Base-by-base conservation (phyloP, 192 early-diverging fungal genomes). In the Gigaspora rosea region DNA sequence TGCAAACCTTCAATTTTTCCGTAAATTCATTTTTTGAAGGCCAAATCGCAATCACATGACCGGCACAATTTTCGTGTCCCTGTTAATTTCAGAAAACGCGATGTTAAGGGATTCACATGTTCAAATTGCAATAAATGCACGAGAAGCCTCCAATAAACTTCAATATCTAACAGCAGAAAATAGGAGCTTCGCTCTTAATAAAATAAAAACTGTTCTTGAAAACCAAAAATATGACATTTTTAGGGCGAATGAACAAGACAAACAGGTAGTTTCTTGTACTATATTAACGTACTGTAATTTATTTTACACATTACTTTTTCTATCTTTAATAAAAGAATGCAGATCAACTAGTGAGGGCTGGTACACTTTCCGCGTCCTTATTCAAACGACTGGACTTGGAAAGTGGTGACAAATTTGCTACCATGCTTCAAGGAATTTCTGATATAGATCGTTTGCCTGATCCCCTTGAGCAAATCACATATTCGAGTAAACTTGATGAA, bases 361-460 rank as follows among this genome's bases (percentile, higher is more conserved):
- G 95, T 9, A 88, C 86, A 13, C 86, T 97, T 5, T 93, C 93
- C 1, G 50, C 78, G 0, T 90, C 95, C 4, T 86, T 97, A 32
- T 94, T 91, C 84, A 95, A 94, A 78, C 91, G 97, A 7, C 87
- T 98, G 8, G 97, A 97, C 81, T 87, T 99, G 32, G 86, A 87
- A 57, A 90, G 89, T 9, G 91, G 88, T 22, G 92, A 94, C 79
- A 99, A 99, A 83, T 97, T 88, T 71, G 83, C 91, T 35, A 87
- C 93, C 12, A 89, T 99, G 80, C 81, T 97, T 57, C 88, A 95
- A 69, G 96, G 97, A 33, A 92, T 99, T 62, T 81, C 88, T 59
- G 97, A 99, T 78, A 94, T 99, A 57, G 92, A 90, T 75, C 79
- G 87, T 16, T 89, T 99, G 54, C 79, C 86, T 9, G 96, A 98